phyloP scores from a whole-genome alignment of 2,329 filamentous ascomycete species.

The Paecilomyces niveus region DNA sequence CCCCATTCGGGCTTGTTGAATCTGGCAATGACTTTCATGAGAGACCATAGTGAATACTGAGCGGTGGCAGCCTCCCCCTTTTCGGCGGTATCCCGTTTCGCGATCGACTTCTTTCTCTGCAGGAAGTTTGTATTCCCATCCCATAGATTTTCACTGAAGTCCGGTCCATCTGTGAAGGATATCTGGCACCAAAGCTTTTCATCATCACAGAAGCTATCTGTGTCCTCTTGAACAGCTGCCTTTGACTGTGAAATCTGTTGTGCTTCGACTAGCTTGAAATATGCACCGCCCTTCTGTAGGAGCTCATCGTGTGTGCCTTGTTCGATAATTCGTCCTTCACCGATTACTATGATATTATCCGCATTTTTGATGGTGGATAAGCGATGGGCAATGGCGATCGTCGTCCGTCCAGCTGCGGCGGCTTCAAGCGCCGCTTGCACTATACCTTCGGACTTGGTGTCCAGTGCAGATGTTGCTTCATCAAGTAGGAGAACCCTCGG shows the following conservation, averaged over 20 bases:
- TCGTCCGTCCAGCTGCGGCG: constrained; percentile 79
- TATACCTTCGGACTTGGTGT: constrained; percentile 89
- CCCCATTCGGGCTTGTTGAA: constrained; percentile 71
- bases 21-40: no score
- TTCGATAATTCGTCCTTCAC: constrained; percentile 73
- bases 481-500: constrained; percentile 89
- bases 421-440: constrained; percentile 92
- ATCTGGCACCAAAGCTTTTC: no score
- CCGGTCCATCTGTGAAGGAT: constrained; percentile 1
- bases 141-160: constrained; percentile 7
- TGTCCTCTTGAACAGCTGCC: constrained; percentile 11
- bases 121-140: no score
- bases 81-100: no score
- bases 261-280: constrained; percentile 78
- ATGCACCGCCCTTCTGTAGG: constrained; percentile 62
- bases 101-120: no score
- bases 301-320: constrained; percentile 83
- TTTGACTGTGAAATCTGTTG: constrained; percentile 49
- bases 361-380: constrained; percentile 90
- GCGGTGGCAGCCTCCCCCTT: no score
- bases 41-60: no score
- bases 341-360: constrained; percentile 94
- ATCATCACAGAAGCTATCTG: constrained; percentile 10
- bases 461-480: constrained; percentile 87
- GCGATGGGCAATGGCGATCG: constrained; percentile 92